Base-by-base conservation (phyloP, 495 filamentous ascomycete genomes). In the Penicillium canescens region DNA sequence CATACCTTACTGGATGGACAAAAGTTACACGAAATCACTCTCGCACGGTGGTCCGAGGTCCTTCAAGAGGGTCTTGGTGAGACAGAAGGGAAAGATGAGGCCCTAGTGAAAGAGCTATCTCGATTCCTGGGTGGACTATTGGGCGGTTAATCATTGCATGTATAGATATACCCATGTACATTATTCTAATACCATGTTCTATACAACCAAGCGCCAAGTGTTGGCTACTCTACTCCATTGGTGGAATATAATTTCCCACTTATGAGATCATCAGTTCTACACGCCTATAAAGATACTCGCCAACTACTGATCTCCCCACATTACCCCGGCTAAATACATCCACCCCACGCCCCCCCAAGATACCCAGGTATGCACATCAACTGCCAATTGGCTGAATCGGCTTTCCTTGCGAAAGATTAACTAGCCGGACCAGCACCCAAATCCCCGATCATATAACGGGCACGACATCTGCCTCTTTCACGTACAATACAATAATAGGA, bases 11-110 rank as follows among this genome's bases (percentile, higher is more conserved):
- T 81, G 33, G 72, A 72, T 10, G 69, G 66, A 12, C 70, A 69
- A 34, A 68, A 65, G 2, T 55, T 81, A 9, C 77, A 79, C 44
- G 72, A 80, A 23, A 63, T 81, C 0, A 62, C 65, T 23, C 28
- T 55, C 37, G 37, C 56, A 12, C 54, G 68, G 7, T 78, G 73
- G 73, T 41, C 55, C 14, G 59, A 67, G 12, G 44, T 71, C 21
- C 47, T 76, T 3, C 51, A 42, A 21, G 50, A 59, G 24, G 56
- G 64, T 44, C 53, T 67, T 28, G 41, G 28, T 11, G 50, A 35
- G 5, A 55, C 47, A 12, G 44, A 52, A 23, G 58, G 38, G 7
- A 54, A 40, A 12, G 52, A 60, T 45, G 55, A 61, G 20, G 28
- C 42, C 45, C 21, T 39, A 23, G 42, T 62, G n/a, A 52, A 54